These are phyloP conservation scores for Penicillium pancosmium DNA, from an alignment of 495 filamentous ascomycete genomes.

Conservation along the genomic window DNA sequence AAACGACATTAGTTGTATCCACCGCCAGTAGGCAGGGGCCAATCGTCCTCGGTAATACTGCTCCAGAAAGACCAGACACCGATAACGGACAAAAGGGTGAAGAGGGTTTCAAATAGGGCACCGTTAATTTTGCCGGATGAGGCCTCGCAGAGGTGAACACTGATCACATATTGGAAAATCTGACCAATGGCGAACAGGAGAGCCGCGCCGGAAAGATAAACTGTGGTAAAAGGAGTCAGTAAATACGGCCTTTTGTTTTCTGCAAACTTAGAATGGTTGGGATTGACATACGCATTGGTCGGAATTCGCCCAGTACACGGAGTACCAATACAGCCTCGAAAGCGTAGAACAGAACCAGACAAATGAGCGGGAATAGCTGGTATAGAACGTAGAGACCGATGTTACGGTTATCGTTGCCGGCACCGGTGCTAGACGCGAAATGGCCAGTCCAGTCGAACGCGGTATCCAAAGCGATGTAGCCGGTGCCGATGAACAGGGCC, in stretches of 20 bases:
- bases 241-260: not conserved
- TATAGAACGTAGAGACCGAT: conserved; percentile 94
- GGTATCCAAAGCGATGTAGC: conserved; percentile 95
- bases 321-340: conserved; percentile 84
- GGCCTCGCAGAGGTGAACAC: conserved; percentile 82
- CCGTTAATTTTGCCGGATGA: conserved; percentile 87
- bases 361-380: conserved; percentile 87
- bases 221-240: conserved; percentile 41
- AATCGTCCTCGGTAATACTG: conserved; percentile 98
- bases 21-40: conserved; percentile 69
- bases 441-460: conserved; percentile 82
- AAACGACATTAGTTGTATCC: conserved; percentile 47
- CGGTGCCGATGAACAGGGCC: conserved; percentile 82
- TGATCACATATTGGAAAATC: conserved; percentile 94
- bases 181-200: conserved; percentile 89
- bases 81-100: conserved; percentile 81
- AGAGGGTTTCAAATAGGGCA: conserved; percentile 88
- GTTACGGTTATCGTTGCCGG: conserved; percentile 62
- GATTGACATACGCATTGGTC: conserved; percentile 73
- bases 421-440: conserved; percentile 60
- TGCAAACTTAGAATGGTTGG: too few species aligned
- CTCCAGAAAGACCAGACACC: conserved; percentile 96
- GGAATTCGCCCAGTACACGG: conserved; percentile 77
- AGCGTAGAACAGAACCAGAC: conserved; percentile 79
- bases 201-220: conserved; percentile 73